phyloP scores from a whole-genome alignment of 1,139 yeast genomes.

The Candida mesenterica region DNA sequence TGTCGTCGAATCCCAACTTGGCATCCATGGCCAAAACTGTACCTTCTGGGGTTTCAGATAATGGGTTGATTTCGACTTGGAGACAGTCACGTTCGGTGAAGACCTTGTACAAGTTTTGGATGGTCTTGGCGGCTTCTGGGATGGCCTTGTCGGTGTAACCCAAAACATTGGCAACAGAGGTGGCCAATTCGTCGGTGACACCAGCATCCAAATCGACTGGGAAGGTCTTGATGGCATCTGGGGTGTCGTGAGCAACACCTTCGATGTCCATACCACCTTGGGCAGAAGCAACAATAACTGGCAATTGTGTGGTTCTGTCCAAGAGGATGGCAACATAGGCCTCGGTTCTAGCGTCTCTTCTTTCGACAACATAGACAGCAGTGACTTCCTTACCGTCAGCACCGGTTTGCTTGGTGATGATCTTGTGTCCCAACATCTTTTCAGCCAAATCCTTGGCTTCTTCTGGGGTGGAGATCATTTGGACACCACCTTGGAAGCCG shows the following conservation, averaged over 20 bases:
- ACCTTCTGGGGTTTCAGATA: constrained; percentile 89
- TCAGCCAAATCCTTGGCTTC: constrained; percentile 86
- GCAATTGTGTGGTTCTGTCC: constrained; percentile 90
- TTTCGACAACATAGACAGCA: constrained; percentile 93
- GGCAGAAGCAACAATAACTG: constrained; percentile 91
- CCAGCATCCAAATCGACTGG: constrained; percentile 75
- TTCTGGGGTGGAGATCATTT: constrained; percentile 79
- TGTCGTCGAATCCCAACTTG: constrained; percentile 97
- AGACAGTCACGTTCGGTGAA: constrained; percentile 93
- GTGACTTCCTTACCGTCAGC: constrained; percentile 96
- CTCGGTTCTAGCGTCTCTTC: constrained; percentile 91
- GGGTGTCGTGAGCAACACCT: constrained; percentile 92
- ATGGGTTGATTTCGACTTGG: constrained; percentile 97
- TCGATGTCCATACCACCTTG: constrained; percentile 99
- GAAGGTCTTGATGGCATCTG: constrained; percentile 90
- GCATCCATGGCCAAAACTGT: constrained; percentile 98
- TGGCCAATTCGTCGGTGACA: constrained; percentile 75
- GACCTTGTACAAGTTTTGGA: constrained; percentile 83
- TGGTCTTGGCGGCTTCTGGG: constrained; percentile 84
- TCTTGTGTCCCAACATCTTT: constrained; percentile 88
- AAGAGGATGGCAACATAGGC: constrained; percentile 92
- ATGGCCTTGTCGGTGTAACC: constrained; percentile 80
- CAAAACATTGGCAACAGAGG: constrained; percentile 71
- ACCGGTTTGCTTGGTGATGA: constrained; percentile 98
- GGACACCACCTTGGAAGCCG: constrained; percentile 96